phyloP scores from a whole-genome alignment of 768 basidiomycete genomes.

The Pleurotus eryngii region DNA sequence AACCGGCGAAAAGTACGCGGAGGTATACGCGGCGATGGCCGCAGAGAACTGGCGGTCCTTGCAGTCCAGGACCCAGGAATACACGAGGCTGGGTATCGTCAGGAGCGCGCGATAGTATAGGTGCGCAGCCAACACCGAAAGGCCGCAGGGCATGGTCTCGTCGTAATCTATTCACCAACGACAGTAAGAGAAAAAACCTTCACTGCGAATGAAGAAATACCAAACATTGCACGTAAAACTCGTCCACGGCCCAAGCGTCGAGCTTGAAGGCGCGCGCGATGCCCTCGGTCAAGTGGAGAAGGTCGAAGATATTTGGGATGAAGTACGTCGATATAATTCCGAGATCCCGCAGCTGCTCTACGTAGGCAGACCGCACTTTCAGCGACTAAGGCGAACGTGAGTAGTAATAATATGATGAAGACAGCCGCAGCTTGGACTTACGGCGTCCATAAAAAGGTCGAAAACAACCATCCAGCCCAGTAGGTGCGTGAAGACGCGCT shows the following conservation, averaged over 20 bases:
- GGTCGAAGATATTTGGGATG: conserved; percentile 65
- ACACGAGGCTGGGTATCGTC: conserved; percentile 80
- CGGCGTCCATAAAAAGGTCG: conserved; percentile 80
- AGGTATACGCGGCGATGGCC: conserved; percentile 74
- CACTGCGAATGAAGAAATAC: background rate
- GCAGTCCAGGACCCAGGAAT: conserved; percentile 81
- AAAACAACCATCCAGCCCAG: conserved; percentile 89
- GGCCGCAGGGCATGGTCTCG: conserved; percentile 43
- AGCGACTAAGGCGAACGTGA: conserved; percentile 56
- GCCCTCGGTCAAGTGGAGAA: conserved; percentile 67
- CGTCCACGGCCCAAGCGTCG: conserved; percentile 83
- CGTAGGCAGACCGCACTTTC: conserved; percentile 80
- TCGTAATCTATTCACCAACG: conserved; percentile 51
- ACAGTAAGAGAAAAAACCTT: too few relatives aligned
- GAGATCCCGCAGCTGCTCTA: conserved; percentile 76
- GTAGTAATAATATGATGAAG: background rate
- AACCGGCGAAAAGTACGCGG: conserved; percentile 83
- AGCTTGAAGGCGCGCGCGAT: conserved; percentile 68
- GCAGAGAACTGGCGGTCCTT: conserved; percentile 87
- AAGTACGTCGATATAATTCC: conserved; percentile 63
- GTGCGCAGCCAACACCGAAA: conserved; percentile 76
- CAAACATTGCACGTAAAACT: conserved; percentile 65
- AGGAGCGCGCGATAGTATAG: conserved; percentile 86
- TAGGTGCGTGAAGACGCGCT: conserved; percentile 63
- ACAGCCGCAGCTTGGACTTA: conserved; percentile 34